Evolutionary conservation across 495 filamentous ascomycete species (phyloP).

Genomic region (Aspergillus carlsbadensis): DNA sequence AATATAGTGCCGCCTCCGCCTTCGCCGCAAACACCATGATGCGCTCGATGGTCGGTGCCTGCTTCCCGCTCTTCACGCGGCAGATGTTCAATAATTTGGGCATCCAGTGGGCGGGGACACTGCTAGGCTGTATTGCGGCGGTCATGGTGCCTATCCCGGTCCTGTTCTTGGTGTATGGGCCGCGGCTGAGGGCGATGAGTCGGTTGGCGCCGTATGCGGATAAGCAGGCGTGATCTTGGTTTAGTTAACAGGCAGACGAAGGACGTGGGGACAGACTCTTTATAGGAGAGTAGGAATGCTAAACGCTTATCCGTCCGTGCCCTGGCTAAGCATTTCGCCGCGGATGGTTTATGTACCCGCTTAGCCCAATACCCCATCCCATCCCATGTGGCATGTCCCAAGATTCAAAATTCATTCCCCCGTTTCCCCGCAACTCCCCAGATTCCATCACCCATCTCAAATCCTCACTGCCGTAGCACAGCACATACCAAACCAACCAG

Average conservation of each 20-base stretch:
- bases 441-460: no score
- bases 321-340: slow-evolving; percentile 9
- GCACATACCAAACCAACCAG: no score
- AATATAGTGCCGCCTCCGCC: slow-evolving; percentile 66
- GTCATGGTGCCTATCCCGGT: slow-evolving; percentile 69
- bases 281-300: no score
- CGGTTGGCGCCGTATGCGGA: slow-evolving; percentile 23
- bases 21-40: slow-evolving; percentile 86
- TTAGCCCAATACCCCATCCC: no score
- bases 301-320: no score
- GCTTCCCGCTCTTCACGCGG: slow-evolving; percentile 75
- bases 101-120: slow-evolving; percentile 72
- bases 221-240: not conserved
- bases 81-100: slow-evolving; percentile 78
- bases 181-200: slow-evolving; percentile 30
- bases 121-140: slow-evolving; percentile 72
- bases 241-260: not conserved
- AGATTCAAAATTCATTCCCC: no score
- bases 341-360: slow-evolving; percentile 1
- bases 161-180: slow-evolving; percentile 31
- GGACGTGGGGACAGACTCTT: no score
- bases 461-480: no score
- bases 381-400: no score
- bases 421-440: no score
- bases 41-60: slow-evolving; percentile 70